Evolutionary conservation across 2,329 filamentous ascomycete genomes (phyloP).

Genomic region (Domatiomyces globalis): DNA sequence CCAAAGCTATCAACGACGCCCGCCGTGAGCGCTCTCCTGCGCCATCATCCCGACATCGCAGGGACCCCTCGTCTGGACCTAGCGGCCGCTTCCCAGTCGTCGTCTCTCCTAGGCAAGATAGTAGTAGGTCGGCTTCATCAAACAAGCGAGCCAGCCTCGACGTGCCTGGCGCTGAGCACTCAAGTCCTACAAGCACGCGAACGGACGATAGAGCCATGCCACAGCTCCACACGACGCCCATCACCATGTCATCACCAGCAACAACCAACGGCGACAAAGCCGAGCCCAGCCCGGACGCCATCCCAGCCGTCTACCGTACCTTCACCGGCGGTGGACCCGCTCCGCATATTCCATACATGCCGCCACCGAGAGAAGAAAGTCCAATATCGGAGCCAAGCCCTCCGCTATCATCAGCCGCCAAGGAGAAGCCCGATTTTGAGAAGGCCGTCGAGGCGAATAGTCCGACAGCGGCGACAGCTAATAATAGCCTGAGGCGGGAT

Average conservation of each 20-base stretch:
- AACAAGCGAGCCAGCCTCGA: constrained; percentile 58
- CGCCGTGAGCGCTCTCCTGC: constrained; percentile 60
- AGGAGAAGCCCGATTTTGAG: constrained; percentile 9
- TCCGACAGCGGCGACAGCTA: constrained; percentile 36
- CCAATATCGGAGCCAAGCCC: constrained; percentile 14
- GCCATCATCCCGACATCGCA: constrained; percentile 45
- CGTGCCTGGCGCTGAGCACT: constrained; percentile 52
- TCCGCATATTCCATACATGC: constrained; percentile 21
- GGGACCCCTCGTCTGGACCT: constrained; percentile 59
- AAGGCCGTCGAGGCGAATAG: constrained; percentile 45
- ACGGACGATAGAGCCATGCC: constrained; percentile 13
- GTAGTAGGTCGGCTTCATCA: constrained; percentile 31
- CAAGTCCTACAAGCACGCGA: constrained; percentile 28
- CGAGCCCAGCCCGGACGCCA: constrained; percentile 21
- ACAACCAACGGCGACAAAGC: constrained; percentile 30
- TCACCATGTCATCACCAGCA: constrained; percentile 2
- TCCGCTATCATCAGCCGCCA: constrained; percentile 13
- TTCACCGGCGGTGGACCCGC: constrained; percentile 17
- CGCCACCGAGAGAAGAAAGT: constrained; percentile 21
- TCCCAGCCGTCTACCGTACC: constrained; percentile 16
- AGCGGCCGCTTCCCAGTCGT: constrained; percentile 51
- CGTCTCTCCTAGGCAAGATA: constrained; percentile 62
- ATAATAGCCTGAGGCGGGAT: constrained; percentile 18
- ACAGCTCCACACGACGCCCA: background rate
- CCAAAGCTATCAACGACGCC: constrained; percentile 60